Base-by-base conservation (phyloP, 495 filamentous ascomycete genomes). In the Aspergillus bridgeri region DNA sequence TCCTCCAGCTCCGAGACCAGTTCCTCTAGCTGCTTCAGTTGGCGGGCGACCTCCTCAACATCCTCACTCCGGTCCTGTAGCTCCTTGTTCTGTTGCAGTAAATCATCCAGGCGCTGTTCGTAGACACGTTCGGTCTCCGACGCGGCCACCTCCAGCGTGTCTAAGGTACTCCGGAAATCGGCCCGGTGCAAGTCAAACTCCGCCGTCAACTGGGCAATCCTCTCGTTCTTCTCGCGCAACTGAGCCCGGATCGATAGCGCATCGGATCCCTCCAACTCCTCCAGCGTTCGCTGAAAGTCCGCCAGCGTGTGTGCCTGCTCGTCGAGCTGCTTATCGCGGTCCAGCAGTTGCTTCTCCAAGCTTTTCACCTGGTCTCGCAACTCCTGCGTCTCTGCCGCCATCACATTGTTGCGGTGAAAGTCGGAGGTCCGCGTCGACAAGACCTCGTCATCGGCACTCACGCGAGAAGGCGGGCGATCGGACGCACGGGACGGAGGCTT, bases 111-210 rank as follows among this genome's bases (percentile, higher is more conserved):
- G 60, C 86, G 85, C 66, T 90, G 89, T 69, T 98, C 95, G 64
- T 99, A 98, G 6, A 98, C 92, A n/a, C 94, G 82, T 71, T 97
- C 93, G 6, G 94, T 99, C 73, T 99, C 94, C 0, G 92, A 90
- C 63, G 92, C 95, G 7, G 94, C 95, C 74, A 96, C 85, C 73
- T 99, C 94, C 42, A 99, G 78, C 1, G 92, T 95, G 74, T 99
- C 94, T 49, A 99, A 91, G 18, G 94, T 99, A 68, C 89, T 96
- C 56, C 94, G 79, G 70, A 99, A 99, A 69, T 99, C 94, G 8
- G 93, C 94, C 29, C 94, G 84, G 68, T 99, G 94, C 11, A 87
- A 82, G 69, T 99, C 94, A 61, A 99, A 99, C 66, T 99, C 95
- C 5, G 89, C 85, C 3, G 91, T 97, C 62, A 99, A 79, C 77